A percentile compares a stretch with the other conserved stretches of the same genome.
These are phyloP conservation scores for Maudiozyma turicensis DNA, from an alignment of 805 yeast species.

Conservation along the genomic window DNA sequence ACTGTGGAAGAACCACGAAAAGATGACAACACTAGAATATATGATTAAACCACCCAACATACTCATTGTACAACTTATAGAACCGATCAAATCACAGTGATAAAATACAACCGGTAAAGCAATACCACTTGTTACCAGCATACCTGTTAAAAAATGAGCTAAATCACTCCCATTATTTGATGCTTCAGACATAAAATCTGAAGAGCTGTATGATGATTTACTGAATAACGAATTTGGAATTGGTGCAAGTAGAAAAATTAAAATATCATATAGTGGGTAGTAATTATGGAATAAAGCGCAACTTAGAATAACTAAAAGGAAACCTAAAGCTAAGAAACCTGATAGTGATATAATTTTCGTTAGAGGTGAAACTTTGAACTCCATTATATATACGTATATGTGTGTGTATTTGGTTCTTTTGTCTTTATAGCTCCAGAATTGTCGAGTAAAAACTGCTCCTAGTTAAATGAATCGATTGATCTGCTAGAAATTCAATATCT, in stretches of 20 bases:
- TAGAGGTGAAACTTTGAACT: conserved; percentile 27
- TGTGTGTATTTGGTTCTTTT: not conserved
- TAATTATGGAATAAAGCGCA: conserved; percentile 85
- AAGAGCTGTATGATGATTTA: conserved; percentile 33
- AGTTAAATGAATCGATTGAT: too few species aligned
- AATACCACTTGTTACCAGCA: conserved; percentile 65
- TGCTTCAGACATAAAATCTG: conserved; percentile 59
- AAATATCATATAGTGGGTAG: conserved; percentile 73
- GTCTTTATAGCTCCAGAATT: not conserved
- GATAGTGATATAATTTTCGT: conserved; percentile 29
- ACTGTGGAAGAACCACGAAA: conserved; percentile 58
- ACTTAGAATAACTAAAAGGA: conserved; percentile 75
- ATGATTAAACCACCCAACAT: conserved; percentile 76
- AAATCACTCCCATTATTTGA: conserved; percentile 49
- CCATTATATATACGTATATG: conserved; percentile 8
- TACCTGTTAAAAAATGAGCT: conserved; percentile 72
- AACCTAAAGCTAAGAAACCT: conserved; percentile 72
- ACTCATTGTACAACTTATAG: conserved; percentile 66
- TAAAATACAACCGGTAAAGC: conserved; percentile 66
- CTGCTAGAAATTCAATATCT: too few species aligned
- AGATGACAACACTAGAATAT: conserved; percentile 73
- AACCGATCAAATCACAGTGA: conserved; percentile 64
- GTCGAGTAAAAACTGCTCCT: too few species aligned
- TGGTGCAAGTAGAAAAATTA: conserved; percentile 60
- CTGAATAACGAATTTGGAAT: conserved; percentile 56